Conservation (phyloP, 768 basidiomycete species). For the Zangia roseola region DNA sequence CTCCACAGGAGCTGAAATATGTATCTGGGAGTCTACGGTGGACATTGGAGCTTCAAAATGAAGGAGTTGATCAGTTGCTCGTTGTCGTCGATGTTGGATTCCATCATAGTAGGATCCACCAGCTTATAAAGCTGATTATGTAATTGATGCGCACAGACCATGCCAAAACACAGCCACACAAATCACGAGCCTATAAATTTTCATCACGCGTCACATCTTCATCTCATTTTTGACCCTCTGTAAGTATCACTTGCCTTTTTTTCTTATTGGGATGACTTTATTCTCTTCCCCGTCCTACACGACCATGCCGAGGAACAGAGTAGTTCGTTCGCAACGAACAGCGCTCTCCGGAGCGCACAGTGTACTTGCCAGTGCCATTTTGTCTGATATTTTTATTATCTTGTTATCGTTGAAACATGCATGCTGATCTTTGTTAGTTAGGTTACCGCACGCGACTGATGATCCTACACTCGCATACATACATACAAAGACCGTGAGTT, state of each 20-base stretch:
- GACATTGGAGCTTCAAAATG: slow-evolving; percentile 20
- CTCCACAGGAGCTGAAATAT: slow-evolving; percentile 8
- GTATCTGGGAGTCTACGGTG: slow-evolving; percentile 9
- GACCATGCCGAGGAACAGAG: slow-evolving; percentile 87
- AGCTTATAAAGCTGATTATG: slow-evolving; percentile 21
- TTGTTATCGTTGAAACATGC: not conserved
- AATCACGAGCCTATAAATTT: slow-evolving; percentile 27
- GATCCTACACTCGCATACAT: too few relatives aligned
- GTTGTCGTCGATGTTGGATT: slow-evolving; percentile 23
- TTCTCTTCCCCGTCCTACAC: slow-evolving; percentile 93
- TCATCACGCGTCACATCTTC: not conserved
- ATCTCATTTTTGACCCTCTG: not conserved
- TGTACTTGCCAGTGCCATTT: slow-evolving; percentile 91
- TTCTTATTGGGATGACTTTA: slow-evolving; percentile 56
- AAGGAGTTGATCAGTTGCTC: not conserved
- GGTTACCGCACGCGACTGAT: not conserved
- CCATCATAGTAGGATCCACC: not conserved
- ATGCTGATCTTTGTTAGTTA: slow-evolving; percentile 17
- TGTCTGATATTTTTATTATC: slow-evolving; percentile 51
- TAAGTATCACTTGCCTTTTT: slow-evolving; percentile 10
- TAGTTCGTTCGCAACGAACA: slow-evolving; percentile 75
- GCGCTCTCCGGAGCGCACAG: slow-evolving; percentile 59
- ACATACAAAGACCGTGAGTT: slow-evolving; percentile 22
- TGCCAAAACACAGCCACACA: slow-evolving; percentile 28
- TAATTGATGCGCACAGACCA: slow-evolving; percentile 35